These are phyloP conservation scores for Amesomyces nigricolor DNA, from an alignment of 2,329 filamentous ascomycete species.

Conservation along the genomic window DNA sequence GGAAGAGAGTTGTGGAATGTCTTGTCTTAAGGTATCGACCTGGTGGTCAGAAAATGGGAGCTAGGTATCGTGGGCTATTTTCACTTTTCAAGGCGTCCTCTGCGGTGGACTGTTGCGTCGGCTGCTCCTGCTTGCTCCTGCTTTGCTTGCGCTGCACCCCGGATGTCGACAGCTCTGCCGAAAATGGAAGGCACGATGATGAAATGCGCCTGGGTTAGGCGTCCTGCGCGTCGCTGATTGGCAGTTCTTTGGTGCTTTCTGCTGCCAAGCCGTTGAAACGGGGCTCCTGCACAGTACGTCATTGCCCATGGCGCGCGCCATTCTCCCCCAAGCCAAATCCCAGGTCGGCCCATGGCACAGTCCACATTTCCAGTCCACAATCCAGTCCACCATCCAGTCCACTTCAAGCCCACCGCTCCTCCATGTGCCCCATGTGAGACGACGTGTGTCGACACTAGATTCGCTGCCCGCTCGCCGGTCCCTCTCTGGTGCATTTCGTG, in stretches of 20 bases:
- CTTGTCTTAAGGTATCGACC: too few relatives aligned
- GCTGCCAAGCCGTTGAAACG: not conserved
- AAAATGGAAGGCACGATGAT: conserved; percentile 14
- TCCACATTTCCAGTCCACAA: not conserved
- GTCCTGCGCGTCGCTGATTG: not conserved
- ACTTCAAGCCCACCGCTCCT: too few relatives aligned
- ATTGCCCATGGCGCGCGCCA: not conserved
- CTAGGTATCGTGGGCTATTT: too few relatives aligned
- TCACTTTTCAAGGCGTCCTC: too few relatives aligned
- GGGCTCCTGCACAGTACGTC: conserved; percentile 1
- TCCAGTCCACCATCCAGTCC: too few relatives aligned
- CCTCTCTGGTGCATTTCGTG: not conserved
- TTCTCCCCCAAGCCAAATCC: too few relatives aligned
- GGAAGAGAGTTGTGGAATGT: too few relatives aligned
- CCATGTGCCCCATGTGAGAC: too few relatives aligned
- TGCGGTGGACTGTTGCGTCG: not conserved
- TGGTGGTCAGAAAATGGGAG: too few relatives aligned
- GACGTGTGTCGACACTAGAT: not conserved
- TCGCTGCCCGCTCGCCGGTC: not conserved
- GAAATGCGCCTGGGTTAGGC: conserved; percentile 3
- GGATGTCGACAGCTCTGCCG: not conserved
- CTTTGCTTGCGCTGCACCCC: not conserved
- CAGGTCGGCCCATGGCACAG: too few relatives aligned
- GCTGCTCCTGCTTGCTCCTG: not conserved
- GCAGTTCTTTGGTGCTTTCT: not conserved